Evolutionary conservation across 176 grass and related monocot genomes (phyloP).

Genomic region (Alloteropsis semialata): DNA sequence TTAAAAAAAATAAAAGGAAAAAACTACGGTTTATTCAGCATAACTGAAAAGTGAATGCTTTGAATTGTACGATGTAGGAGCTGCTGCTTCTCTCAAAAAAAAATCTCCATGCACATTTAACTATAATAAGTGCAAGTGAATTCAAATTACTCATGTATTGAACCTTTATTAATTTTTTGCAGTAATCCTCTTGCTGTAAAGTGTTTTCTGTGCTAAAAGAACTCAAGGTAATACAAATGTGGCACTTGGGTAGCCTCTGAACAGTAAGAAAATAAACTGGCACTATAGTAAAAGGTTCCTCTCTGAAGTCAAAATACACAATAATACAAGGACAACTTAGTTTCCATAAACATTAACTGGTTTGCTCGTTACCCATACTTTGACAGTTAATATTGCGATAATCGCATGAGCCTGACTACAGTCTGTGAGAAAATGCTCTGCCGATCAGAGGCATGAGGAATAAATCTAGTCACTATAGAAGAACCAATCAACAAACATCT

Average conservation of each 20-base stretch:
- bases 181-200: background rate
- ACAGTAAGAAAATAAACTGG: background rate
- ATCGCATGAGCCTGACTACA: background rate
- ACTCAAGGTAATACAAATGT: background rate
- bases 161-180: background rate
- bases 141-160: background rate
- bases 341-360: background rate
- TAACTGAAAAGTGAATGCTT: background rate
- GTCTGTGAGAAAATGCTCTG: background rate
- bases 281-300: background rate
- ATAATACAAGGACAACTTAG: background rate
- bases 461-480: background rate
- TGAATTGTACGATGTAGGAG: background rate
- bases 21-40: background rate
- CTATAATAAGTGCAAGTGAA: background rate
- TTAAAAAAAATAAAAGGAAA: background rate
- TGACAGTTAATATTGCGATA: background rate
- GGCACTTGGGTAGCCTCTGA: background rate
- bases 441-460: background rate
- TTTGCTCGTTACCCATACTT: background rate
- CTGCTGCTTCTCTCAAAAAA: background rate
- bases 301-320: background rate
- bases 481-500: background rate
- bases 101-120: background rate
- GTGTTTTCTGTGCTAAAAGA: background rate